Evolutionary conservation across 2,329 filamentous ascomycete species (phyloP).

Genomic region (Penicillium sp.): DNA sequence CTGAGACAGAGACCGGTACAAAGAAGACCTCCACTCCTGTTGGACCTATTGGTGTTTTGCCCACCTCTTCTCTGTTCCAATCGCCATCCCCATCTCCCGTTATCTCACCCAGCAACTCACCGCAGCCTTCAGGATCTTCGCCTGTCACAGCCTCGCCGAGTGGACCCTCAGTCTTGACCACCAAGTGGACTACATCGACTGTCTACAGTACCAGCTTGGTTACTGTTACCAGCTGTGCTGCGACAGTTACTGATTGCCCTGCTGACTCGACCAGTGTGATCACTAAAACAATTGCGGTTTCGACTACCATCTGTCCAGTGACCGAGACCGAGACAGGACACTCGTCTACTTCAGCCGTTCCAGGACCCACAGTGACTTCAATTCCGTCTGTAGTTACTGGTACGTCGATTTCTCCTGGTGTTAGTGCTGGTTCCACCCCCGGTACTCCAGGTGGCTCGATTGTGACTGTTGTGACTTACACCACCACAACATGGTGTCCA

Average conservation of each 20-base stretch:
- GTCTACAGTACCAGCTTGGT: conserved; percentile 38
- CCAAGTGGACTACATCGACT: conserved; percentile 37
- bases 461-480: conserved; percentile 28
- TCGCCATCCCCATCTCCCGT: background rate
- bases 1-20: conserved; percentile 12
- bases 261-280: conserved; percentile 35
- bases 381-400: background rate
- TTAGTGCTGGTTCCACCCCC: background rate
- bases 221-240: conserved; percentile 44
- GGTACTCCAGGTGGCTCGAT: conserved; percentile 8
- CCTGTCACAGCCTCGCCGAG: background rate
- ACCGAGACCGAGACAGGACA: conserved; percentile 12
- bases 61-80: no score
- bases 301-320: conserved; percentile 8
- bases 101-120: background rate
- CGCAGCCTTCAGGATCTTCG: background rate
- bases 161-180: background rate
- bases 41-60: no score
- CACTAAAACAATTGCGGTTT: conserved; percentile 3
- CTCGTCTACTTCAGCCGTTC: background rate
- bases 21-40: no score
- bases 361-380: background rate
- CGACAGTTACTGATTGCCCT: conserved; percentile 53
- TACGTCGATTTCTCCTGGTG: background rate
- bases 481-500: conserved; percentile 34